Percentiles rank a stretch among this genome's conserved stretches.
phyloP scores from a whole-genome alignment of 768 basidiomycete species.

The Mycena rebaudengoi region DNA sequence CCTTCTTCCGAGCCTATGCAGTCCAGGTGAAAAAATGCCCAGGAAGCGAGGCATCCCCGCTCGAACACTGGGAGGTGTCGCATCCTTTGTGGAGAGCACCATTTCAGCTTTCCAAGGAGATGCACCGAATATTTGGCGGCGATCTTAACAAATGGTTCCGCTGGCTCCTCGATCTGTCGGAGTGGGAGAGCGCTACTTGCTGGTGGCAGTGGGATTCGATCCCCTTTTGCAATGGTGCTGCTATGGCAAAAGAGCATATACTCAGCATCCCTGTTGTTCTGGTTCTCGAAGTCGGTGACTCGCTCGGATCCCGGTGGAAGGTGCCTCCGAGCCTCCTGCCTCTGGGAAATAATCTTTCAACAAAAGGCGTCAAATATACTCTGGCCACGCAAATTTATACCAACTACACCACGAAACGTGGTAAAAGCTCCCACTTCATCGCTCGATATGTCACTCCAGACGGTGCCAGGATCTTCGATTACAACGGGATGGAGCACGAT shows the following conservation, averaged over 20 bases:
- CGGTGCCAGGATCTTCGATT: neutral
- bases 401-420: neutral
- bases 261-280: neutral
- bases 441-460: neutral
- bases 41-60: neutral
- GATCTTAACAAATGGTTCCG: slow-evolving; percentile 2
- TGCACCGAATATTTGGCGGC: neutral
- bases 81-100: neutral
- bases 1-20: neutral
- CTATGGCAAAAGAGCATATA: neutral
- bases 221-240: neutral
- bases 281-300: neutral
- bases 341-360: neutral
- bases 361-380: neutral
- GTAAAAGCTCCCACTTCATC: neutral
- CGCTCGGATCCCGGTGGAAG: neutral
- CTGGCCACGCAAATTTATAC: neutral
- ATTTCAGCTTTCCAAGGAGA: neutral
- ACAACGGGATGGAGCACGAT: neutral
- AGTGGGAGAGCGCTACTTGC: neutral
- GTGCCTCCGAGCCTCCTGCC: neutral
- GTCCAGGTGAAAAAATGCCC: neutral
- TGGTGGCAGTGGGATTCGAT: neutral
- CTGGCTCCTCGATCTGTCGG: neutral
- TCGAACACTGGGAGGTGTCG: neutral